These are phyloP conservation scores for Sarocladiaceae sp. DNA, from an alignment of 2,329 filamentous ascomycete species.

Conservation along the genomic window DNA sequence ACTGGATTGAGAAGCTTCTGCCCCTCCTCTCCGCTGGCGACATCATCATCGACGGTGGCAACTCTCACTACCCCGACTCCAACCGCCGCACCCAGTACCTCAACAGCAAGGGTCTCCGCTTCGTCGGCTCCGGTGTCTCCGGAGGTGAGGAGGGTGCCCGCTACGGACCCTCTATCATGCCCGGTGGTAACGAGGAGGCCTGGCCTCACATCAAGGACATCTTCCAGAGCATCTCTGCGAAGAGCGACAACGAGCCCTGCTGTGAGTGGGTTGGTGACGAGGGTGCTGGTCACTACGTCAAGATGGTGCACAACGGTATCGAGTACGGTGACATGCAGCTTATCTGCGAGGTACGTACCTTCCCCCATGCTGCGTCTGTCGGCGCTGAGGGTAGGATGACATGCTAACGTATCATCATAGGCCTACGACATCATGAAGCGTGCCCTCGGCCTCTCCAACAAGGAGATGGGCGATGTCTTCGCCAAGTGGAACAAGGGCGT, in stretches of 20 bases:
- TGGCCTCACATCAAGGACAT: conserved; percentile 99
- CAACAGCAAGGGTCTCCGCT: conserved; percentile 79
- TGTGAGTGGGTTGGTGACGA: conserved; percentile 99
- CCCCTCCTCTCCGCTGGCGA: conserved; percentile 80
- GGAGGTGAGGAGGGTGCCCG: conserved; percentile 99
- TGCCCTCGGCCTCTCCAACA: conserved; percentile 79
- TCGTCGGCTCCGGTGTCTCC: conserved; percentile 95
- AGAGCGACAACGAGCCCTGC: conserved; percentile 95
- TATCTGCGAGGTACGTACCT: conserved; percentile 80
- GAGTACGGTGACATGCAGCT: conserved; percentile 99
- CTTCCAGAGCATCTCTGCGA: conserved; percentile 96
- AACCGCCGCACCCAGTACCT: conserved; percentile 96
- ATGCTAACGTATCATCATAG: conserved; percentile 41
- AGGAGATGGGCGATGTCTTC: conserved; percentile 95
- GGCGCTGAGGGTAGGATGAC: background rate
- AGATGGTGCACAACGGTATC: conserved; percentile 99
- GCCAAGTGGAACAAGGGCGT: conserved; percentile 98
- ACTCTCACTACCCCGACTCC: conserved; percentile 98
- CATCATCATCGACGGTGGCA: conserved; percentile 97
- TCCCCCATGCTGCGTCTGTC: background rate
- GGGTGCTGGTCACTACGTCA: conserved; percentile 99
- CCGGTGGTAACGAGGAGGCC: conserved; percentile 95
- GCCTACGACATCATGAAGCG: conserved; percentile 99
- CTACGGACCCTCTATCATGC: conserved; percentile 97
- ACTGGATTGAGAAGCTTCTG: conserved; percentile 96